phyloP scores from a whole-genome alignment of 345 rosid genomes.

The Populus nigra region DNA sequence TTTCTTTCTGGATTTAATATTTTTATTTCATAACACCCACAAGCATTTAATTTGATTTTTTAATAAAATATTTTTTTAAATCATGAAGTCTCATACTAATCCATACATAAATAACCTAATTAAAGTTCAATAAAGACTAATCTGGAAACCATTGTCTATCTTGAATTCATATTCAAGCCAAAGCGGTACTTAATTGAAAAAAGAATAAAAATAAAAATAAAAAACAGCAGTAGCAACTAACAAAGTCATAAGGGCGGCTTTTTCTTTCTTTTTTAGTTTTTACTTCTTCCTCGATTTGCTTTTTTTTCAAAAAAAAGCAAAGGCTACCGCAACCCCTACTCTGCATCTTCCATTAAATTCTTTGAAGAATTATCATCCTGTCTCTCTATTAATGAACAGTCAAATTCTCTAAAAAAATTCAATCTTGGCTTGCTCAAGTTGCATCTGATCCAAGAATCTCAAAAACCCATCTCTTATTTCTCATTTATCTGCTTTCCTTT shows the following conservation, averaged over 20 bases:
- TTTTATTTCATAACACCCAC: too few species aligned
- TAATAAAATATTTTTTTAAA: too few species aligned
- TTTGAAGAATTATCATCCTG: neutral
- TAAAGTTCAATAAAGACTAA: too few species aligned
- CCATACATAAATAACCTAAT: too few species aligned
- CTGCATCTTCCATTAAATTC: neutral
- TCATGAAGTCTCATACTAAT: too few species aligned
- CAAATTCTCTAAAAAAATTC: neutral
- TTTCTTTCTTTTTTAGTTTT: neutral
- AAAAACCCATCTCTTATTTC: neutral
- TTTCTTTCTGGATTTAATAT: too few species aligned
- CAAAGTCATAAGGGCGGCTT: slow-evolving; percentile 14
- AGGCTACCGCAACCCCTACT: neutral
- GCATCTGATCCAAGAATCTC: slow-evolving; percentile 17
- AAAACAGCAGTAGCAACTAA: neutral
- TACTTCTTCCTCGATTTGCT: neutral
- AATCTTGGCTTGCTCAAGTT: neutral
- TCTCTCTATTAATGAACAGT: neutral
- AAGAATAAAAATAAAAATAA: neutral
- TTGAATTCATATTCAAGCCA: neutral
- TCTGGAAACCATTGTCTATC: too few species aligned
- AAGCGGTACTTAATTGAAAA: neutral
- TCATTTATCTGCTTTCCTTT: neutral
- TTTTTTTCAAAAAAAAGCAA: neutral
- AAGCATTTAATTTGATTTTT: too few species aligned